Evolutionary conservation across 345 rosid species (phyloP).

Genomic region (Moricandia moricandioides): DNA sequence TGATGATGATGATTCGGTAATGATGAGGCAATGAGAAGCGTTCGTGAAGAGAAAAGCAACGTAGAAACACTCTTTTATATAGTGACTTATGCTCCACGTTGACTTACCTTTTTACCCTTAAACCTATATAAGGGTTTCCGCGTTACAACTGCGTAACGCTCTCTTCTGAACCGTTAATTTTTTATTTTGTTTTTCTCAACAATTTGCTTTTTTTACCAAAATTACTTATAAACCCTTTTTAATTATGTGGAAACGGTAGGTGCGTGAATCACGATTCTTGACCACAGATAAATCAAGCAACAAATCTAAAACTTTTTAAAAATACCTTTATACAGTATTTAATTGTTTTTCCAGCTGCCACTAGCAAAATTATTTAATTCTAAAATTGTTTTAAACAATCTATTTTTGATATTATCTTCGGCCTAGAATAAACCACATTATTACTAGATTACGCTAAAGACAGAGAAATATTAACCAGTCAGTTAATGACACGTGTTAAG

Average conservation of each 20-base stretch:
- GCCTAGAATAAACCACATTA: background rate
- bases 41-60: slow-evolving; percentile 22
- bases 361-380: background rate
- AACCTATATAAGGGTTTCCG: background rate
- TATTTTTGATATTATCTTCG: background rate
- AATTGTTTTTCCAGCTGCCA: background rate
- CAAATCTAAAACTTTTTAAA: background rate
- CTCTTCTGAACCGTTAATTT: slow-evolving; percentile 24
- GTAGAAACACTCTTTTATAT: slow-evolving; percentile 24
- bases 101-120: slow-evolving; percentile 22
- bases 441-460: background rate
- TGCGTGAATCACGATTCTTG: background rate
- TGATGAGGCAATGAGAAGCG: slow-evolving; percentile 38
- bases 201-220: slow-evolving; percentile 1
- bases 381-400: no score
- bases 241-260: background rate
- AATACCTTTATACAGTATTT: no score
- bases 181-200: background rate
- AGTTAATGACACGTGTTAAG: background rate
- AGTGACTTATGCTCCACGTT: no score
- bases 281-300: background rate
- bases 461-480: background rate
- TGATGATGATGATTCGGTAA: slow-evolving; percentile 33
- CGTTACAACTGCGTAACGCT: background rate
- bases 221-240: background rate